Evolutionary conservation across 805 yeast species (phyloP), one percentile per base, ranked within the genome.

Genomic region (Kuraishia piskuri): DNA sequence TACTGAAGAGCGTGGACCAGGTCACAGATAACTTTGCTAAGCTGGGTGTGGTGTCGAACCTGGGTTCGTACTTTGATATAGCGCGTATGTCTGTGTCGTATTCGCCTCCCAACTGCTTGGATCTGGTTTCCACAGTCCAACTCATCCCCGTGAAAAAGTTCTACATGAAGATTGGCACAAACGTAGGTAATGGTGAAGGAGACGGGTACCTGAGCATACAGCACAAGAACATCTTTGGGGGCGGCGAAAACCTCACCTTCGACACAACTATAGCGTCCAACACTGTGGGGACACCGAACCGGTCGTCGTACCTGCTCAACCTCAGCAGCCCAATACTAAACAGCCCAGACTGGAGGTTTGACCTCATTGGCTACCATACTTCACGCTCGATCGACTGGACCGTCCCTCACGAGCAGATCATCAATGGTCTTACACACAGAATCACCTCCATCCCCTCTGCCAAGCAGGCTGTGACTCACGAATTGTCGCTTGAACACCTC

Each of bases 111-210:
- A 61, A 61, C 46, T 61, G 65, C 3, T 49, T 67, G 7, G 65
- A 69, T 22, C 46, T 69, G 6, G 54, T 63, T 3, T 58, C 70
- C 1, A 61, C 60, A 51, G 50, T 70, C 48, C 59, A 62, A n/a
- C 24, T 70, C 6, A 54, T 75, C 4, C 91, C 92, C 0, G 78
- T 78, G 3, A 89, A 89, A 59, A 77, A 79, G 58, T 86, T 90
- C 60, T 77, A 79, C 55, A 91, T 96, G 52, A 88, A 87, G 61
- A 88, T 97, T 1, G 99, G 99, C 3, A 94, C 98, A 1, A 91
- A 90, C 67, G 80, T 94, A 7, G 98, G 98, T 1, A 92, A 94
- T 64, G 96, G 96, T 31, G 98, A 94, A 71, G 99, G 97, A 26
- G 94, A 88, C 63, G 98, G 97, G 1, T 90, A 91, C 63, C 76